These are phyloP conservation scores for Suillus alpinus DNA, from an alignment of 768 basidiomycete species.

Conservation along the genomic window DNA sequence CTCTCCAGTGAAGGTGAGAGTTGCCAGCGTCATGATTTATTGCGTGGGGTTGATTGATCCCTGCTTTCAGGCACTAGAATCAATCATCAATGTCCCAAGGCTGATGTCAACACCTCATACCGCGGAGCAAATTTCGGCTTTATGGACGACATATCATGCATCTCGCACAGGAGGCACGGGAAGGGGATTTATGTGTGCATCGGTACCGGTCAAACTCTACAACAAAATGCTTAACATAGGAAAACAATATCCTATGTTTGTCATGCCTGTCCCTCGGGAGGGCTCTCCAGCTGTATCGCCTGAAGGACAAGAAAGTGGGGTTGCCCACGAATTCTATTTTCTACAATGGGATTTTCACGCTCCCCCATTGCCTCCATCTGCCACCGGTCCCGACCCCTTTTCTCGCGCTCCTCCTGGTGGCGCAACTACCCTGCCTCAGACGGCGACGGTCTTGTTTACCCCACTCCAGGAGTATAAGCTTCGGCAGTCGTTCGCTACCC, in stretches of 20 bases:
- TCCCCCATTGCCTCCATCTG: slow-evolving; percentile 56
- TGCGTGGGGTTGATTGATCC: neutral
- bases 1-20: slow-evolving; percentile 61
- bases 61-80: slow-evolving; percentile 65
- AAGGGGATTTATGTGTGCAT: slow-evolving; percentile 82
- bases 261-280: slow-evolving; percentile 74
- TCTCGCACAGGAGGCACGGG: slow-evolving; percentile 78
- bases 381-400: slow-evolving; percentile 44
- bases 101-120: slow-evolving; percentile 69
- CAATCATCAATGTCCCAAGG: slow-evolving; percentile 74
- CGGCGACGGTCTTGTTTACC: slow-evolving; percentile 85
- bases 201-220: slow-evolving; percentile 73
- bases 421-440: slow-evolving; percentile 42
- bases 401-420: slow-evolving; percentile 23
- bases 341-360: slow-evolving; percentile 90
- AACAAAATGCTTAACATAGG: slow-evolving; percentile 63
- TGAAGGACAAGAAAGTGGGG: slow-evolving; percentile 30
- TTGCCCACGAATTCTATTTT: slow-evolving; percentile 76
- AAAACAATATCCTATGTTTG: slow-evolving; percentile 69
- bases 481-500: slow-evolving; percentile 81
- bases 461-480: slow-evolving; percentile 92
- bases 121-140: slow-evolving; percentile 65
- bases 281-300: slow-evolving; percentile 23
- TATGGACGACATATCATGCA: slow-evolving; percentile 90
- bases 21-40: slow-evolving; percentile 1